Percentiles rank a stretch among this genome's conserved stretches.
Evolutionary conservation across 1,139 yeast genomes (phyloP).

Genomic region (Magnusiomyces tetraspermus): DNA sequence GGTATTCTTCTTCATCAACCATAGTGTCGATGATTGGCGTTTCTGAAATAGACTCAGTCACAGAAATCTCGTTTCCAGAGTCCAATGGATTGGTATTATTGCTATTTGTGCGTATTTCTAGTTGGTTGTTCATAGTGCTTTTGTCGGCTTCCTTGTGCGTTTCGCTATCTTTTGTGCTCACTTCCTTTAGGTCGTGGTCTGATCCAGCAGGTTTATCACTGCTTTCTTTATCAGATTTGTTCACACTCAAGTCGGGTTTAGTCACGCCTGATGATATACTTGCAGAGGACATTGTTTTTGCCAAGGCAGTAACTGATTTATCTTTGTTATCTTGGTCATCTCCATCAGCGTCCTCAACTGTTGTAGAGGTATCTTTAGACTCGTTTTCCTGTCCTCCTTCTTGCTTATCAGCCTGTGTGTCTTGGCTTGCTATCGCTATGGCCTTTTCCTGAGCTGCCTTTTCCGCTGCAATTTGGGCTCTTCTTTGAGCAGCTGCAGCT

Average conservation of each 20-base stretch:
- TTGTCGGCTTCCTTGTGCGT: neutral
- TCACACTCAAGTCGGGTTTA: neutral
- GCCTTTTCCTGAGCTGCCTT: neutral
- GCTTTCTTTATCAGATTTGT: neutral
- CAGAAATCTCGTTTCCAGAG: neutral
- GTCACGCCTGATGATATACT: neutral
- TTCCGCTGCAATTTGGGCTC: neutral
- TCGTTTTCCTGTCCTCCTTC: conserved; percentile 8
- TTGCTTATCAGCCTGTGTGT: neutral
- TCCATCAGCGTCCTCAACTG: conserved; percentile 11
- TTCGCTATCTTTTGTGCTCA: neutral
- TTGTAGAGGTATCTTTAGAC: conserved; percentile 11
- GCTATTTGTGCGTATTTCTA: neutral
- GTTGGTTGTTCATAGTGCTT: neutral
- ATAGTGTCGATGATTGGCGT: conserved; percentile 9
- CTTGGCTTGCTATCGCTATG: neutral
- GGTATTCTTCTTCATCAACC: conserved; percentile 20
- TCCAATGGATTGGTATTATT: neutral
- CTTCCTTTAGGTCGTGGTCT: neutral
- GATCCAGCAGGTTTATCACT: neutral
- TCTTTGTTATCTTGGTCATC: neutral
- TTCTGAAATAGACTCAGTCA: neutral
- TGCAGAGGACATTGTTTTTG: neutral
- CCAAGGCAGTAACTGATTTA: conserved; percentile 5
- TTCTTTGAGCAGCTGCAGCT: neutral